Base-by-base conservation (phyloP, 1,284 basidiomycete genomes). In the Heliocybe sulcata region DNA sequence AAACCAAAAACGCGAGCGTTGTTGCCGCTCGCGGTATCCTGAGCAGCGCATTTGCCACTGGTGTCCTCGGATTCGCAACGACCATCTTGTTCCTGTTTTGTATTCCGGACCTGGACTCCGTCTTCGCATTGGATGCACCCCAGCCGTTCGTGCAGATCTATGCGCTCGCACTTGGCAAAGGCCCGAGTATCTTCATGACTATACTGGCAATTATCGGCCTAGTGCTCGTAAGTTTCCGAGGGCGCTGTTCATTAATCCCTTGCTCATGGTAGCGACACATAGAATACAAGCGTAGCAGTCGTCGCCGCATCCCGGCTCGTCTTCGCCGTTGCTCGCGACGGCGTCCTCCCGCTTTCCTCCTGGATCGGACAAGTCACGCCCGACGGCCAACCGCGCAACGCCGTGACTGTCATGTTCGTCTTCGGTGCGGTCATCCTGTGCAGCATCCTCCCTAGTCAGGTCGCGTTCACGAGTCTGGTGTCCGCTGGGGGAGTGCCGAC, bases 81-180 rank as follows among this genome's bases (percentile, higher is more conserved):
- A 80, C 82, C 1, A 89, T 94, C 57, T 73, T 94, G 22, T 93
- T 92, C 73, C 70, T 93, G 25, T 94, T 93, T 70, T 94, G 91
- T 71, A 87, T 84, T 1, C 91, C 92, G 6, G 81, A 87, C 61
- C 75, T 92, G 57, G 79, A 90, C 59, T 79, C 79, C 0, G 69
- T 92, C 31, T 92, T 92, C 65, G 71, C 82, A 1, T 73, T 93
- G 35, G 70, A 79, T 29, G 90, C 91, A 0, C 92, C 92, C 0
- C 92, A 94, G 63, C 92, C 92, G 1, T 94, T 94, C 62, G 92
- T 94, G 8, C 85, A 86, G 60, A 76, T 94, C 12, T 94, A 93
- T 65, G 85, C 85, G 0, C 69, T 92, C 57, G 90, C 92, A 0
- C 71, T 94, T 6, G 92, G 92, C 6, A 84, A 80, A 62, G 83